A percentile compares a stretch with the other conserved stretches of the same genome.
phyloP scores from a whole-genome alignment of 805 yeast genomes.

The Monosporozyma siamensis region DNA sequence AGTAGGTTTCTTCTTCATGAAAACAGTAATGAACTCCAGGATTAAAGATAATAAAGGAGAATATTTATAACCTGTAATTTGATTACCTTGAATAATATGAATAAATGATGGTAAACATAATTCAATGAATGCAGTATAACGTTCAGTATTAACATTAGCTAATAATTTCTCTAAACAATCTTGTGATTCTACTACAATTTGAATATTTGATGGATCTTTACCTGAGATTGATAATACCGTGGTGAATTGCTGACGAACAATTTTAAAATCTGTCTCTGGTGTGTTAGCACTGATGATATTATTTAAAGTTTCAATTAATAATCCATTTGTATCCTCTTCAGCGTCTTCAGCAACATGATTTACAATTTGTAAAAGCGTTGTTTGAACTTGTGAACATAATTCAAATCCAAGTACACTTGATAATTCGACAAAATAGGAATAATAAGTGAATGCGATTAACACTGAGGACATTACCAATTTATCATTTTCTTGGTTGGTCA shows the following conservation, averaged over 20 bases:
- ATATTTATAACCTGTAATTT: conserved; percentile 34
- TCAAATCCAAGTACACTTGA: conserved; percentile 19
- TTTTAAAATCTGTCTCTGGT: conserved; percentile 15
- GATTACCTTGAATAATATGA: conserved; percentile 26
- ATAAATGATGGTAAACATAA: conserved; percentile 45
- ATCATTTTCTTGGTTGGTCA: conserved; percentile 13
- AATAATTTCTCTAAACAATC: conserved; percentile 60
- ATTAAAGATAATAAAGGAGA: conserved; percentile 40
- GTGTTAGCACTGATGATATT: conserved; percentile 34
- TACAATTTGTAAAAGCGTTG: conserved; percentile 31
- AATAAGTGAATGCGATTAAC: conserved; percentile 47
- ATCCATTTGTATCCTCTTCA: conserved; percentile 71
- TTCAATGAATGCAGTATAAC: conserved; percentile 41
- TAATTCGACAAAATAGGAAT: conserved; percentile 33
- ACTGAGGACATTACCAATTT: conserved; percentile 23
- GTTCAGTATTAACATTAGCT: conserved; percentile 35
- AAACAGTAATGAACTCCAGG: conserved; percentile 26
- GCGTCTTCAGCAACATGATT: conserved; percentile 45
- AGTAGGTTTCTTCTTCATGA: conserved; percentile 25
- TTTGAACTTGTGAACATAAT: conserved; percentile 15
- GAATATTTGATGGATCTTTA: conserved; percentile 67
- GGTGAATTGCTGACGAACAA: conserved; percentile 34
- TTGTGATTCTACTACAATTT: conserved; percentile 53
- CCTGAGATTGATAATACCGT: conserved; percentile 56
- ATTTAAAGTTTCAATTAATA: conserved; percentile 61